Base-by-base conservation (phyloP, 768 basidiomycete genomes). In the Kwoniella sp. region DNA sequence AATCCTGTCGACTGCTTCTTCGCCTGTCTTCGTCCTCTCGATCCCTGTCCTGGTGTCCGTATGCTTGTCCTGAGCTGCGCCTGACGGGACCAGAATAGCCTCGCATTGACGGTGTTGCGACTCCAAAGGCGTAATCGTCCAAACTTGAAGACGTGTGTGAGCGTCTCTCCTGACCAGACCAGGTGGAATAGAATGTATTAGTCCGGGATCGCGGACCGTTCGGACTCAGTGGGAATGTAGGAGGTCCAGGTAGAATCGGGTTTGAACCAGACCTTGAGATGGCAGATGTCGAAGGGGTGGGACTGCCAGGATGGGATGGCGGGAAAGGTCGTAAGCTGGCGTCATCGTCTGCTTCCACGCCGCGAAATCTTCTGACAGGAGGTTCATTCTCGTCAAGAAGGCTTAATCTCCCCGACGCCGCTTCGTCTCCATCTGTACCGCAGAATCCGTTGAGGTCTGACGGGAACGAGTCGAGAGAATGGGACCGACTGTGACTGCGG, bases 311-410 rank as follows among this genome's bases (percentile, higher is more conserved):
- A 4, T 83, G 79, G 60, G 86, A 89, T 4, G 93, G 93, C 20
- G 90, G 88, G 29, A 96, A 75, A 3, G 91, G 90, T 26, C 90
- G 83, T 14, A 95, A 73, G 31, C 89, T 93, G 9, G 93, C 93
- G 67, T 95, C 90, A 49, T 95, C 93, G 69, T 96, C 92, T 14
- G 90, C 91, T 31, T 50, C 52, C 40, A 27, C 23, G 39, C 49
- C 27, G 38, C 42, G 50, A 28, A 36, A 26, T 39, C 41, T 51
- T 20, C 22, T 38, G 37, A 38, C 19, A 9, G 37, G 37, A 8
- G 37, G 23, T 5, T 44, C 43, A 3, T 12, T 42, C 6, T 42
- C 41, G 15, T 42, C 41, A 3, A n/a, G 23, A 22, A 44, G 2
- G 15, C 43, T 44, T 5, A 26, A n/a, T 14, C 43, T 31, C 22